Evolutionary conservation across 176 grass and related monocot species (phyloP).

Genomic region (Zoysia pacifica): DNA sequence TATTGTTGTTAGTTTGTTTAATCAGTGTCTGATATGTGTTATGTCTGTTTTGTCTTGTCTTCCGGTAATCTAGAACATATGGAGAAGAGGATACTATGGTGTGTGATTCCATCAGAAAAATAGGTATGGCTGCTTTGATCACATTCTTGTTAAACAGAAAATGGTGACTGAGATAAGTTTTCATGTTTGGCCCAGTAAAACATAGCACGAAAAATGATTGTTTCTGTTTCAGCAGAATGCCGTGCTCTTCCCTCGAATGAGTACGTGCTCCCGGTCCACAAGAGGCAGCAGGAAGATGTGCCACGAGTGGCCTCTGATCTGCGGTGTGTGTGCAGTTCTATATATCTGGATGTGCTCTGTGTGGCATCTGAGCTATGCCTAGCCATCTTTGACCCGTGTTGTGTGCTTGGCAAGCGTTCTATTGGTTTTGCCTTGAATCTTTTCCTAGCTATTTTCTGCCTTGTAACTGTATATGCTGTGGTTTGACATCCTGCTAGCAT

Average conservation of each 20-base stretch:
- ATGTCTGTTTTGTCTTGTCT: slow-evolving; percentile 53
- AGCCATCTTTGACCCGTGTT: no score
- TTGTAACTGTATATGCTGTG: not conserved
- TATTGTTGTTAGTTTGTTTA: slow-evolving; percentile 38
- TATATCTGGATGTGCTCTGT: not conserved
- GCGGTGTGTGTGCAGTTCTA: no score
- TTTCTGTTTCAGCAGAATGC: slow-evolving; percentile 53
- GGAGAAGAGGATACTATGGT: slow-evolving; percentile 49
- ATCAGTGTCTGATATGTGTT: slow-evolving; percentile 57
- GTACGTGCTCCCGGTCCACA: slow-evolving; percentile 32
- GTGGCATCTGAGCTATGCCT: no score
- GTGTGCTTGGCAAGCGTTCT: no score
- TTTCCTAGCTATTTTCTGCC: not conserved
- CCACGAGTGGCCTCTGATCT: no score
- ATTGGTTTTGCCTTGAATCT: no score
- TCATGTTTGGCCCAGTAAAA: not conserved
- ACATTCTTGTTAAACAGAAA: slow-evolving; percentile 36
- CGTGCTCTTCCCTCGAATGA: slow-evolving; percentile 41
- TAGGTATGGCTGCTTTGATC: slow-evolving; percentile 63
- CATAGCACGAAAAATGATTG: slow-evolving; percentile 6
- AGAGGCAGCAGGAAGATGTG: slow-evolving; percentile 27
- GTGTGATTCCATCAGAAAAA: slow-evolving; percentile 40
- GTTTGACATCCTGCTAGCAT: no score
- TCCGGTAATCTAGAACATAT: slow-evolving; percentile 58
- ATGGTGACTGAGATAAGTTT: slow-evolving; percentile 29